These are phyloP conservation scores for Yamadazyma aaseri DNA, from an alignment of 1,139 yeast genomes.

Conservation along the genomic window DNA sequence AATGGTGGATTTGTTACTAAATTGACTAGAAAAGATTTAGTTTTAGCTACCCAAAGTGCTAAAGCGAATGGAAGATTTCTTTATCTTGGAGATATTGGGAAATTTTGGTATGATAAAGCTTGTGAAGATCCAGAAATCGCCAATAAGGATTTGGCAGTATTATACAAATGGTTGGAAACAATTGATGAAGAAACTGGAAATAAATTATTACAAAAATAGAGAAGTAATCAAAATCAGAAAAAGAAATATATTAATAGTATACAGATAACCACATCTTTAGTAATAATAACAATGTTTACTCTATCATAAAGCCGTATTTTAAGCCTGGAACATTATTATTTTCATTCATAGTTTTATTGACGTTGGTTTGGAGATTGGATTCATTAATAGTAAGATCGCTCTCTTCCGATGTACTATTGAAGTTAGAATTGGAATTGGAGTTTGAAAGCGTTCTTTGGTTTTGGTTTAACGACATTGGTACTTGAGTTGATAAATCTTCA, in stretches of 20 bases:
- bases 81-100: constrained; percentile 42
- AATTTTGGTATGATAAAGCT: constrained; percentile 46
- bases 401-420: constrained; percentile 12
- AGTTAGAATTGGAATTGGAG: neutral
- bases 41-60: constrained; percentile 54
- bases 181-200: constrained; percentile 19
- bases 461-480: too few species aligned
- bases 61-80: constrained; percentile 32
- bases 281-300: constrained; percentile 1
- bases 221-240: too few species aligned
- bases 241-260: too few species aligned
- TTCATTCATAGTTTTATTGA: constrained; percentile 5
- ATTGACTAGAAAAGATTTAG: constrained; percentile 57
- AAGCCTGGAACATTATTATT: constrained; percentile 10
- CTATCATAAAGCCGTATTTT: constrained; percentile 11
- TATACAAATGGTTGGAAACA: constrained; percentile 46
- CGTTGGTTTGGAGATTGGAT: constrained; percentile 1
- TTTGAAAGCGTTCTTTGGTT: too few species aligned
- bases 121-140: constrained; percentile 45
- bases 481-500: too few species aligned
- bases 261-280: too few species aligned
- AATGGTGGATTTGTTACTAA: constrained; percentile 56
- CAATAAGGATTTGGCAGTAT: constrained; percentile 44
- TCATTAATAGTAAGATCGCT: constrained; percentile 18
- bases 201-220: too few species aligned